Percentiles rank a stretch among this genome's conserved stretches.
Evolutionary conservation across 2,329 filamentous ascomycete genomes (phyloP).

Genomic region (Monosporascus sp.): DNA sequence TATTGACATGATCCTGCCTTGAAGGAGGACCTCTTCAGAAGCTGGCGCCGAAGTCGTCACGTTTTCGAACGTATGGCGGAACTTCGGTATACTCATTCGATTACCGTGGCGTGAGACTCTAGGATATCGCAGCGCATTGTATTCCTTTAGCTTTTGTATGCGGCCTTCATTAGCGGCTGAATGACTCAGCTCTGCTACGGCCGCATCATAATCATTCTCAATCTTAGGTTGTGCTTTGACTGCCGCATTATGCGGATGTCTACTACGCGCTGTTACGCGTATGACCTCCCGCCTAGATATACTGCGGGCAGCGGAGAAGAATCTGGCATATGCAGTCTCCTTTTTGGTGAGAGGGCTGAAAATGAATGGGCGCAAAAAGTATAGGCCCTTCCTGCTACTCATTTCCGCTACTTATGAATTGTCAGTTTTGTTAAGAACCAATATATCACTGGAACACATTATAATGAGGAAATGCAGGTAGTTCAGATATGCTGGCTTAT

Average conservation of each 20-base stretch:
- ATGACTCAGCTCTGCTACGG: constrained; percentile 5
- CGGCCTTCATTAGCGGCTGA: constrained; percentile 24
- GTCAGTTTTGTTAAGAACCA: constrained; percentile 13
- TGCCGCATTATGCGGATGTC: constrained; percentile 7
- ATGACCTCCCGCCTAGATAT: background rate
- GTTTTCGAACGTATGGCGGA: constrained; percentile 28
- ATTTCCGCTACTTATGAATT: constrained; percentile 29
- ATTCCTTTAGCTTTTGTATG: constrained; percentile 46
- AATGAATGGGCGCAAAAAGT: constrained; percentile 52
- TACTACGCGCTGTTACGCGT: constrained; percentile 12
- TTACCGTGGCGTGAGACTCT: constrained; percentile 32
- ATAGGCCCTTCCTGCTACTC: constrained; percentile 37
- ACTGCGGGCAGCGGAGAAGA: constrained; percentile 37
- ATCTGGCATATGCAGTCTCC: constrained; percentile 39
- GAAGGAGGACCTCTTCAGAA: constrained; percentile 24
- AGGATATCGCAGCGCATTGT: constrained; percentile 51
- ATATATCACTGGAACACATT: constrained; percentile 1
- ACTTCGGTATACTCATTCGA: constrained; percentile 33
- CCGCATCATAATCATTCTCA: constrained; percentile 1
- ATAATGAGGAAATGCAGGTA: background rate
- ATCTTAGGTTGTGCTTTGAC: background rate
- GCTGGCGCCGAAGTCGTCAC: constrained; percentile 11
- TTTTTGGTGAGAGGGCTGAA: constrained; percentile 32
- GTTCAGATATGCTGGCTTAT: constrained; percentile 44
- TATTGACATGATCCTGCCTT: constrained; percentile 25